These are phyloP conservation scores for Baorangia bicolor DNA, from an alignment of 768 basidiomycete species.

Conservation along the genomic window DNA sequence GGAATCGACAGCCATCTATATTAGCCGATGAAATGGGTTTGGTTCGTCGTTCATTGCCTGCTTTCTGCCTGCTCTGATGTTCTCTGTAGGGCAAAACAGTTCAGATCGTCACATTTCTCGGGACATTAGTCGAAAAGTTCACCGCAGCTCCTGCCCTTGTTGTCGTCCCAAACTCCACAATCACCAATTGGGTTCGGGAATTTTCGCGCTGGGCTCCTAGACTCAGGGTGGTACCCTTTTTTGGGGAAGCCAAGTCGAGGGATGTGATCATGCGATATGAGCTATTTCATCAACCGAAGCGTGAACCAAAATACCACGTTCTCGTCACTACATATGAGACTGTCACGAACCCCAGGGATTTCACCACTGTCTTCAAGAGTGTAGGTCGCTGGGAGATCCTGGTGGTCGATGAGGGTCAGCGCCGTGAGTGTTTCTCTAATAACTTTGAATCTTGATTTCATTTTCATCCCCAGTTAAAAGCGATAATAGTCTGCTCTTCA, in stretches of 20 bases:
- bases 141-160: constrained; percentile 78
- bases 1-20: constrained; percentile 79
- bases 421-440: constrained; percentile 52
- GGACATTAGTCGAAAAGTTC: constrained; percentile 53
- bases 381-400: constrained; percentile 93
- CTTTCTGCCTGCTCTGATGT: constrained; percentile 4
- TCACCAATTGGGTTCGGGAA: constrained; percentile 94
- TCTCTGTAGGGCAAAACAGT: constrained; percentile 81
- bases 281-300: constrained; percentile 58
- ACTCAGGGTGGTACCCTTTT: constrained; percentile 79
- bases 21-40: constrained; percentile 98
- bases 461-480: constrained; percentile 65
- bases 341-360: constrained; percentile 68
- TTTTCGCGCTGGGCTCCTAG: constrained; percentile 74
- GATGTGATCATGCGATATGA: constrained; percentile 83
- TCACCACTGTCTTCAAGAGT: constrained; percentile 69
- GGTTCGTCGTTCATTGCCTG: constrained; percentile 39
- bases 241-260: constrained; percentile 76
- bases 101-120: constrained; percentile 85
- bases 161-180: constrained; percentile 94
- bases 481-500: constrained; percentile 77
- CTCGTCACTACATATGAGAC: constrained; percentile 92
- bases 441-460: not conserved
- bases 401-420: constrained; percentile 91
- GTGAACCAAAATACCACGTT: constrained; percentile 76